phyloP scores from a whole-genome alignment of 2,329 filamentous ascomycete genomes.

The Onygena corvina region DNA sequence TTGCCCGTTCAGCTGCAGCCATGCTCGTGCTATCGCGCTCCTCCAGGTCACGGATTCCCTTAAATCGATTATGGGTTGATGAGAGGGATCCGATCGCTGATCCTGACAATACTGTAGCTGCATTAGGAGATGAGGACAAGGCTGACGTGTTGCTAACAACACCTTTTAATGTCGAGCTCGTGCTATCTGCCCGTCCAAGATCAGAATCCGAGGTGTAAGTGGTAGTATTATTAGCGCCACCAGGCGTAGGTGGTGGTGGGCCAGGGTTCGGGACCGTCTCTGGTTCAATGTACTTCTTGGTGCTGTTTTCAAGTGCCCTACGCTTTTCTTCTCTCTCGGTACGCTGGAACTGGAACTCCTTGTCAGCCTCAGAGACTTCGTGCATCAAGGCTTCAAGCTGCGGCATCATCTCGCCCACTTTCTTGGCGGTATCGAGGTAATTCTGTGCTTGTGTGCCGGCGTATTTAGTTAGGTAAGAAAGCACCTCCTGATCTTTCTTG shows the following conservation, averaged over 20 bases:
- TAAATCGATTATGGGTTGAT: slow-evolving; percentile 53
- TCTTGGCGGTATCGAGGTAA: slow-evolving; percentile 73
- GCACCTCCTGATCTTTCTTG: slow-evolving; percentile 92
- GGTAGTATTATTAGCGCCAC: slow-evolving; percentile 28
- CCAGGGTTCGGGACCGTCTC: slow-evolving; percentile 43
- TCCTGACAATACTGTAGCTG: slow-evolving; percentile 8
- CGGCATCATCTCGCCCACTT: slow-evolving; percentile 73
- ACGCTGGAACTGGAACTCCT: slow-evolving; percentile 89
- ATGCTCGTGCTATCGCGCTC: slow-evolving; percentile 56
- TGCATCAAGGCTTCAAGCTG: slow-evolving; percentile 77
- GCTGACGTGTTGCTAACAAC: slow-evolving; percentile 39
- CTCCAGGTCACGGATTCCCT: slow-evolving; percentile 82
- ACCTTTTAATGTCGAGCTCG: slow-evolving; percentile 52
- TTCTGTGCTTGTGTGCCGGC: slow-evolving; percentile 78
- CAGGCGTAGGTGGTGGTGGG: slow-evolving; percentile 24
- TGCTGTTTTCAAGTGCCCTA: slow-evolving; percentile 77
- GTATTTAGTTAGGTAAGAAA: slow-evolving; percentile 88
- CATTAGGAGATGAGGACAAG: slow-evolving; percentile 31
- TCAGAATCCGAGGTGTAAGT: slow-evolving; percentile 53
- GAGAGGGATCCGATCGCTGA: slow-evolving; percentile 19
- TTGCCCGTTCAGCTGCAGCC: slow-evolving; percentile 43
- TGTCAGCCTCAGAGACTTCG: slow-evolving; percentile 87
- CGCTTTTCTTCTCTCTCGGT: slow-evolving; percentile 95
- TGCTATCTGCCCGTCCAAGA: slow-evolving; percentile 61
- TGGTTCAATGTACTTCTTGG: slow-evolving; percentile 57